These are phyloP conservation scores for Plasmodium sp. DNA, from an alignment of 169 alveolate genomes.

Conservation along the genomic window DNA sequence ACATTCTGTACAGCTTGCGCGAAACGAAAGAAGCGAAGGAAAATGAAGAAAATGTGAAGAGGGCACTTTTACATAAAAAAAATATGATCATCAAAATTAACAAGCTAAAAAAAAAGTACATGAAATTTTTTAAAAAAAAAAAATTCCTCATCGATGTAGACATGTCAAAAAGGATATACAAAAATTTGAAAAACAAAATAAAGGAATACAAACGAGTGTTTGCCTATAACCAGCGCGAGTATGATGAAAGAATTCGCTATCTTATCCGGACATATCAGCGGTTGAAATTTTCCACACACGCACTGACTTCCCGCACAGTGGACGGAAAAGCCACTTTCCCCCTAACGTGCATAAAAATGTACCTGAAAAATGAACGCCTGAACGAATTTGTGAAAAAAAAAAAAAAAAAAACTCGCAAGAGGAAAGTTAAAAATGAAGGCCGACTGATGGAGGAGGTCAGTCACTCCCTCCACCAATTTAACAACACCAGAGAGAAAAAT, in stretches of 20 bases:
- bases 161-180: constrained; percentile 4
- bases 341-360: constrained; percentile 7
- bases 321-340: neutral
- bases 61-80: constrained; percentile 35
- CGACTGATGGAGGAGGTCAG: constrained; percentile 10
- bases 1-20: constrained; percentile 42
- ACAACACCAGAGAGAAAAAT: constrained; percentile 26
- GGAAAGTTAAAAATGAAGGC: neutral
- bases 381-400: neutral
- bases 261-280: constrained; percentile 13
- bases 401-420: neutral
- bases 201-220: constrained; percentile 16
- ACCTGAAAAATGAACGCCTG: neutral
- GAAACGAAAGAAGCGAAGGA: constrained; percentile 41
- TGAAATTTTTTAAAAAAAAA: constrained; percentile 24
- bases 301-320: neutral
- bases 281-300: neutral
- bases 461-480: constrained; percentile 8
- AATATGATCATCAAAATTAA: constrained; percentile 33
- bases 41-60: constrained; percentile 49
- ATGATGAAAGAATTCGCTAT: constrained; percentile 29
- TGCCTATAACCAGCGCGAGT: neutral
- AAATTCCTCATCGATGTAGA: constrained; percentile 37
- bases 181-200: neutral
- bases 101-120: constrained; percentile 21